Evolutionary conservation across 139 green algal species (phyloP).

Genomic region (Pleodorina starrii): DNA sequence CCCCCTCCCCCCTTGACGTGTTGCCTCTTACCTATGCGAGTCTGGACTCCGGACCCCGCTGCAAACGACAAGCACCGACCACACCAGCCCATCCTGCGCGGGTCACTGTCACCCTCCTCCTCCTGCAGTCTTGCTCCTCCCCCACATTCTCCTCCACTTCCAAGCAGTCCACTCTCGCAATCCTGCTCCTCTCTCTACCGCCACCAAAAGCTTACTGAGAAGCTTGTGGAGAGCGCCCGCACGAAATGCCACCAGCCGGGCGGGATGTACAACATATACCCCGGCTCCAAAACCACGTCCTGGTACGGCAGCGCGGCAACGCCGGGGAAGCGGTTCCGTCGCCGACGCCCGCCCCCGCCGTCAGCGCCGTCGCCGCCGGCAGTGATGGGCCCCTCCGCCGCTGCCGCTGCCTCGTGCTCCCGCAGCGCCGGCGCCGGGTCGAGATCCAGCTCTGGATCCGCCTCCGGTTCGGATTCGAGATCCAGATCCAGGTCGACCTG

Average conservation of each 20-base stretch:
- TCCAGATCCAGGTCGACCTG: slow-evolving; percentile 72
- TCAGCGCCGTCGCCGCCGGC: neutral
- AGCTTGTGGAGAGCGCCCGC: slow-evolving; percentile 73
- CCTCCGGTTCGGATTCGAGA: neutral
- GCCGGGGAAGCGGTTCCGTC: slow-evolving; percentile 23
- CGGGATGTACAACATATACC: slow-evolving; percentile 94
- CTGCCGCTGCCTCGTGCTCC: neutral
- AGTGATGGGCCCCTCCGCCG: neutral
- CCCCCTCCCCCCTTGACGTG: too few species aligned
- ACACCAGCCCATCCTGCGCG: too few species aligned
- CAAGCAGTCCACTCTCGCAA: too few species aligned
- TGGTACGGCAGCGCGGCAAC: slow-evolving; percentile 50
- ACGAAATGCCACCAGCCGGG: slow-evolving; percentile 95
- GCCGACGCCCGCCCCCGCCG: neutral
- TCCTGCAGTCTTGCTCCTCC: too few species aligned
- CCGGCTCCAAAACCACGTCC: slow-evolving; percentile 84
- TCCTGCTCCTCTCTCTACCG: too few species aligned
- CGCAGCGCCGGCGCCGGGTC: neutral
- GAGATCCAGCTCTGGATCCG: neutral
- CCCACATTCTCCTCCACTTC: too few species aligned
- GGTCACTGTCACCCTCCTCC: too few species aligned
- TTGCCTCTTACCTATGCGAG: too few species aligned
- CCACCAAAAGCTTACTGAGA: slow-evolving; percentile 96
- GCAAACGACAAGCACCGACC: too few species aligned
- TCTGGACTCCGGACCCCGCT: too few species aligned